Evolutionary conservation across 805 yeast species (phyloP).

Genomic region (Metschnikowia kunwiensis): DNA sequence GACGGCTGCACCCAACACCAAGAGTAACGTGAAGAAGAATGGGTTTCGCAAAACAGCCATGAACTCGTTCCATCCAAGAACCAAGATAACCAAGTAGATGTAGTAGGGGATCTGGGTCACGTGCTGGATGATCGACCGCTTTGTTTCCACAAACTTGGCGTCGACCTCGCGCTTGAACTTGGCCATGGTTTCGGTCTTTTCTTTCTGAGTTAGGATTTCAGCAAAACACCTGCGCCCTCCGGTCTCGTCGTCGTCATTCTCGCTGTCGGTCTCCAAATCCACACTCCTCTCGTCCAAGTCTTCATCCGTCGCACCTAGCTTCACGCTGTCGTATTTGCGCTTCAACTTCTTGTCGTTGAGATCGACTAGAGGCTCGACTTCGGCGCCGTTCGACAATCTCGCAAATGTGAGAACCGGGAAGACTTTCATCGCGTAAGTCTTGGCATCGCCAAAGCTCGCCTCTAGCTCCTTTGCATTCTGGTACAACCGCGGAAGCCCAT

Average conservation of each 20-base stretch:
- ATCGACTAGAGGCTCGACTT: slow-evolving; percentile 57
- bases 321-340: slow-evolving; percentile 27
- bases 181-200: slow-evolving; percentile 52
- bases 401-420: slow-evolving; percentile 63
- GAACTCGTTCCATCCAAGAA: slow-evolving; percentile 94
- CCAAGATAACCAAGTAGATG: slow-evolving; percentile 66
- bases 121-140: slow-evolving; percentile 76
- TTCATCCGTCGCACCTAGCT: slow-evolving; percentile 37
- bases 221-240: slow-evolving; percentile 43
- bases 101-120: slow-evolving; percentile 80
- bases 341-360: slow-evolving; percentile 30
- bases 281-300: slow-evolving; percentile 19
- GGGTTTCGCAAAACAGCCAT: slow-evolving; percentile 87
- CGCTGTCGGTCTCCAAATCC: slow-evolving; percentile 14
- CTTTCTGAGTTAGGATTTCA: slow-evolving; percentile 53
- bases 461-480: slow-evolving; percentile 72
- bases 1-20: slow-evolving; percentile 56
- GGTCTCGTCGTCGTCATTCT: slow-evolving; percentile 18
- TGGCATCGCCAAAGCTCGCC: slow-evolving; percentile 56
- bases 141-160: slow-evolving; percentile 79
- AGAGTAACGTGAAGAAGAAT: slow-evolving; percentile 60
- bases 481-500: slow-evolving; percentile 82
- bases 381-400: slow-evolving; percentile 47
- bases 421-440: slow-evolving; percentile 50
- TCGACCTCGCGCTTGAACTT: slow-evolving; percentile 75